Conservation (phyloP, 2,329 filamentous ascomycete species). For the Colletotrichum echinochloae region DNA sequence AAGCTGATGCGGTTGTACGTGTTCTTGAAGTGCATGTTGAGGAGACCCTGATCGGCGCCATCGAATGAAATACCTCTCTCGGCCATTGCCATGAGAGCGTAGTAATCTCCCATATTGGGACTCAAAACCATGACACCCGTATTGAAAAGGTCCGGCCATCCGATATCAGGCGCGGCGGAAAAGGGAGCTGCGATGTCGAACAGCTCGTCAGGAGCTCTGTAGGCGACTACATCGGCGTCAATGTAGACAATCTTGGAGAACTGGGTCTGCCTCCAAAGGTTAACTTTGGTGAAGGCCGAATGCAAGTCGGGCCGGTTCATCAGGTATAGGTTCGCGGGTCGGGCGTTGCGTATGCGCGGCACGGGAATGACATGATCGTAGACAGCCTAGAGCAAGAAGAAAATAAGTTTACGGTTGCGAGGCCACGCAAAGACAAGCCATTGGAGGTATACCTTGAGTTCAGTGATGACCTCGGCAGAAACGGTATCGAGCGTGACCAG, state of each 20-base stretch:
- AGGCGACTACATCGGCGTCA: slow-evolving; percentile 92
- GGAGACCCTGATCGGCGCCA: slow-evolving; percentile 92
- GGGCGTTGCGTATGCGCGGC: slow-evolving; percentile 79
- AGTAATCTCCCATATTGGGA: slow-evolving; percentile 89
- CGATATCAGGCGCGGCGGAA: slow-evolving; percentile 89
- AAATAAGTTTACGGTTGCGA: background rate
- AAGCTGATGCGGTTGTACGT: slow-evolving; percentile 91
- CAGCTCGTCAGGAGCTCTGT: slow-evolving; percentile 92
- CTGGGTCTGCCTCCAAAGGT: slow-evolving; percentile 90
- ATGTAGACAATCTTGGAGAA: slow-evolving; percentile 95
- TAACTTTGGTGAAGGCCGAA: slow-evolving; percentile 96
- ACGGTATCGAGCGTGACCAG: slow-evolving; percentile 86
- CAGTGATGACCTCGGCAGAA: slow-evolving; percentile 77
- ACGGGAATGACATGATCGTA: slow-evolving; percentile 94
- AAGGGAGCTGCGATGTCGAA: slow-evolving; percentile 74
- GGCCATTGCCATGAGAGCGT: slow-evolving; percentile 85
- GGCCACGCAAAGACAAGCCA: background rate
- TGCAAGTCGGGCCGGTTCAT: slow-evolving; percentile 93
- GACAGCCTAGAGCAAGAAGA: slow-evolving; percentile 68
- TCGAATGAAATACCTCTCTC: slow-evolving; percentile 93
- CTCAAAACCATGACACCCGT: slow-evolving; percentile 94
- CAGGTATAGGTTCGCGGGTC: slow-evolving; percentile 84
- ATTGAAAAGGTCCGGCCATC: slow-evolving; percentile 99
- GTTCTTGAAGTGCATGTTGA: slow-evolving; percentile 93
- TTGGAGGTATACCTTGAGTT: slow-evolving; percentile 74